These are phyloP conservation scores for Lentinus tigrinus DNA, from an alignment of 768 basidiomycete species.

Conservation along the genomic window DNA sequence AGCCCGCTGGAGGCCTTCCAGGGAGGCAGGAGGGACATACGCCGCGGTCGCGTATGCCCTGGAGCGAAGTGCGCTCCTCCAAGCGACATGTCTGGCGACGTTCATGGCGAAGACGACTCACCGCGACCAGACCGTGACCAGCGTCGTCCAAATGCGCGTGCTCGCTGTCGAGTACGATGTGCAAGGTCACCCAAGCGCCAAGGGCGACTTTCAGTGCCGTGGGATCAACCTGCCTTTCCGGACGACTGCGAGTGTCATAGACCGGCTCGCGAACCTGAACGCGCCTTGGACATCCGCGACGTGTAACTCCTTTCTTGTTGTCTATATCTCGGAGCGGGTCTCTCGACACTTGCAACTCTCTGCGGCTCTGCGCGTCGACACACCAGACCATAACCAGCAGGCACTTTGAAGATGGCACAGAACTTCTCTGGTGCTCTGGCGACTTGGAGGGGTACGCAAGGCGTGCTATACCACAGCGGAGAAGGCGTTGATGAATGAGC, in stretches of 20 bases:
- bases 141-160: constrained; percentile 2
- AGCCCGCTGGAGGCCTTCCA: constrained; percentile 15
- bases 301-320: not conserved
- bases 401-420: constrained; percentile 43
- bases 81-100: constrained; percentile 9
- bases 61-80: constrained; percentile 9
- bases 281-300: not conserved
- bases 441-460: constrained; percentile 82
- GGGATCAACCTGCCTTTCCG: constrained; percentile 16
- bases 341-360: not conserved
- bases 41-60: constrained; percentile 23
- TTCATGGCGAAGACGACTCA: constrained; percentile 14
- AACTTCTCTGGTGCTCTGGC: constrained; percentile 92
- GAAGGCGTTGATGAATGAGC: constrained; percentile 2
- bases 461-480: not conserved
- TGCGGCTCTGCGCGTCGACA: not conserved
- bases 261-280: not conserved
- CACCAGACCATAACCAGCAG: not conserved
- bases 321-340: constrained; percentile 8
- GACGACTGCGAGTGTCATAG: constrained; percentile 9
- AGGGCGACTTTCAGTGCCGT: constrained; percentile 1
- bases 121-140: not conserved
- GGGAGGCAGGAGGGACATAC: constrained; percentile 31
- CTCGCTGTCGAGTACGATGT: constrained; percentile 15
- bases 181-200: constrained; percentile 8